These are phyloP conservation scores for Fusarium nanum DNA, from an alignment of 2,329 filamentous ascomycete genomes.

Conservation along the genomic window DNA sequence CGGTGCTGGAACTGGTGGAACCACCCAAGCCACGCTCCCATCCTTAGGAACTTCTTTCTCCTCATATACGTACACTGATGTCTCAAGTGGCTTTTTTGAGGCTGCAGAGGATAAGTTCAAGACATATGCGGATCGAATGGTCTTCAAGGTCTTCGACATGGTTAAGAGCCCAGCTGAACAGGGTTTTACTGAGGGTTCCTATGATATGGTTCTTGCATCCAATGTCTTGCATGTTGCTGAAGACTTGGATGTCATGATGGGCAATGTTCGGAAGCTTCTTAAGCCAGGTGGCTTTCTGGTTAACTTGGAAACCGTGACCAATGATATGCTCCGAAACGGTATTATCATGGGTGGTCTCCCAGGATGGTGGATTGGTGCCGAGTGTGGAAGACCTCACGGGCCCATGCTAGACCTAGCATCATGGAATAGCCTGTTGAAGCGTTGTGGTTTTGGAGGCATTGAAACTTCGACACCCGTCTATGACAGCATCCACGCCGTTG, in stretches of 20 bases:
- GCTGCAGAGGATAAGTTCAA: constrained; percentile 18
- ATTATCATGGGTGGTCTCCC: constrained; percentile 14
- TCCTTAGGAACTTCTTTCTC: constrained; percentile 4
- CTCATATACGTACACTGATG: constrained; percentile 14
- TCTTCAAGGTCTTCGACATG: constrained; percentile 15
- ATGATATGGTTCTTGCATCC: constrained; percentile 6
- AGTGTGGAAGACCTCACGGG: not conserved
- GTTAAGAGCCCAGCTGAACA: constrained; percentile 2
- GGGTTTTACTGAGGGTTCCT: constrained; percentile 3
- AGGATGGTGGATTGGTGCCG: constrained; percentile 26
- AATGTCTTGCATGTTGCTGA: not conserved
- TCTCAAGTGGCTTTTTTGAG: constrained; percentile 6
- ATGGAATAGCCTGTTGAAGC: constrained; percentile 22
- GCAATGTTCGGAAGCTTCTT: constrained; percentile 1
- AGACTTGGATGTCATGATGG: not conserved
- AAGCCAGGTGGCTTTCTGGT: constrained; percentile 20
- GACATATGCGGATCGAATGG: not conserved
- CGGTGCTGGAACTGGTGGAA: constrained; percentile 15
- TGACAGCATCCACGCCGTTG: not conserved
- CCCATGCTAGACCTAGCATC: too few relatives aligned
- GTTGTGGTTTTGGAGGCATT: constrained; percentile 18
- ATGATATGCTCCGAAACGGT: not conserved
- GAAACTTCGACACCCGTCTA: not conserved
- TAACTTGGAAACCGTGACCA: constrained; percentile 11
- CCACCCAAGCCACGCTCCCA: not conserved